These are phyloP conservation scores for Calocera cornea DNA, from an alignment of 768 basidiomycete species.

Conservation along the genomic window DNA sequence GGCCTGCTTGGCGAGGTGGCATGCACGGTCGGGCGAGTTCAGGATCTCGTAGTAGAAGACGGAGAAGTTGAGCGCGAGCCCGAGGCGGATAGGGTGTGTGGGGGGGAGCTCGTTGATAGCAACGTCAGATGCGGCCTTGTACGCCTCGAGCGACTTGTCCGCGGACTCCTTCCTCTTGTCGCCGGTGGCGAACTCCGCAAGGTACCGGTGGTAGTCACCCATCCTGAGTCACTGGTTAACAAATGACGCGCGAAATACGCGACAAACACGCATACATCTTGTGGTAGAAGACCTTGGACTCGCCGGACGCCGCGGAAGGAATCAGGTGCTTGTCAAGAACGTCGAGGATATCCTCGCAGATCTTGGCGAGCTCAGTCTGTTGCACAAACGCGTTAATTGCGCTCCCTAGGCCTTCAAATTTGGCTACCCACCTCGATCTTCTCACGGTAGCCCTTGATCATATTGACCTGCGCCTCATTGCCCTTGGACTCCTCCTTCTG, in stretches of 20 bases:
- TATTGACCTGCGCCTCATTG: conserved; percentile 85
- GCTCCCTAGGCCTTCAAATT: background rate
- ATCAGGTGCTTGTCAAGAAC: conserved; percentile 97
- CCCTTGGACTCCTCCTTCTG: conserved; percentile 99
- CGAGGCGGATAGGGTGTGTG: conserved; percentile 96
- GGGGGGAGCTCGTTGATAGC: conserved; percentile 90
- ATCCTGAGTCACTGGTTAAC: conserved; percentile 45
- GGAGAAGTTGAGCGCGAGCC: conserved; percentile 97
- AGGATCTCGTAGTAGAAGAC: conserved; percentile 99
- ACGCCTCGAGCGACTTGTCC: conserved; percentile 91
- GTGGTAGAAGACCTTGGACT: conserved; percentile 99
- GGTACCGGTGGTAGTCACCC: conserved; percentile 98
- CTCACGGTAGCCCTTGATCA: conserved; percentile 97
- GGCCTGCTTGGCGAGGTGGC: conserved; percentile 96
- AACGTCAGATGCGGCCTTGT: conserved; percentile 96
- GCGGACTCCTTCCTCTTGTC: conserved; percentile 95
- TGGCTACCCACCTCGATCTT: conserved; percentile 59
- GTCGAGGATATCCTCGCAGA: conserved; percentile 96
- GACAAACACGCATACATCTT: conserved; percentile 62
- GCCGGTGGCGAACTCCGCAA: conserved; percentile 95
- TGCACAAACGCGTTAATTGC: background rate
- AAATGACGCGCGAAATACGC: conserved; percentile 7
- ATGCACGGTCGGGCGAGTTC: conserved; percentile 96
- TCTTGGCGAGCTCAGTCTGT: conserved; percentile 72
- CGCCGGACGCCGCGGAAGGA: conserved; percentile 89